Conservation (phyloP, 192 early-diverging fungal species). For the Phycomyces nitens region DNA sequence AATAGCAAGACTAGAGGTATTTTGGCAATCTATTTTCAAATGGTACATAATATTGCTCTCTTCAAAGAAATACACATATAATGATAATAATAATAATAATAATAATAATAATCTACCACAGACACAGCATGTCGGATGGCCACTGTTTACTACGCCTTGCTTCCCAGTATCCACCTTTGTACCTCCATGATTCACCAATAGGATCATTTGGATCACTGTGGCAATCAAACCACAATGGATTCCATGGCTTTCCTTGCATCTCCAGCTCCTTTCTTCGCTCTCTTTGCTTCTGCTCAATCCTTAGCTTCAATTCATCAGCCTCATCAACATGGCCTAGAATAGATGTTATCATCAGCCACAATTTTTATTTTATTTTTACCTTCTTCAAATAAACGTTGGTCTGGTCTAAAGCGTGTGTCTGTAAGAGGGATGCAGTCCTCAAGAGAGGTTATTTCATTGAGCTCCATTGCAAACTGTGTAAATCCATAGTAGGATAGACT, state of each 20-base stretch:
- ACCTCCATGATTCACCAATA: slow-evolving; percentile 61
- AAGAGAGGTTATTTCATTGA: slow-evolving; percentile 83
- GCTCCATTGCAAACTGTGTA: slow-evolving; percentile 78
- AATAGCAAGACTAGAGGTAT: too few relatives aligned
- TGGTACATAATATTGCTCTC: too few relatives aligned
- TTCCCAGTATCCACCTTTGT: slow-evolving; percentile 85
- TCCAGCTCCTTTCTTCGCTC: slow-evolving; percentile 76
- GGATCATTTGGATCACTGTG: slow-evolving; percentile 47
- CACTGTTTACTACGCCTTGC: too few relatives aligned
- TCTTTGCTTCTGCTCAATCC: slow-evolving; percentile 89
- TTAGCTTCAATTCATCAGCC: slow-evolving; percentile 80
- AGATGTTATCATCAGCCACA: too few relatives aligned
- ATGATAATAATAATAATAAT: too few relatives aligned
- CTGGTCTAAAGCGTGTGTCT: slow-evolving; percentile 89
- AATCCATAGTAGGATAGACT: slow-evolving; percentile 86
- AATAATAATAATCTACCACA: too few relatives aligned
- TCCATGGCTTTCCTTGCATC: slow-evolving; percentile 57
- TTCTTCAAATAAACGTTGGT: slow-evolving; percentile 88
- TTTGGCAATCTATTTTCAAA: too few relatives aligned
- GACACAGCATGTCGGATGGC: too few relatives aligned
- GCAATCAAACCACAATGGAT: slow-evolving; percentile 76
- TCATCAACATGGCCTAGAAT: slow-evolving; percentile 62
- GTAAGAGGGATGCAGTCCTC: slow-evolving; percentile 66
- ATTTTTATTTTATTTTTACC: slow-evolving; percentile 4
- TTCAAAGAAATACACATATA: too few relatives aligned